Percentiles rank a stretch among this genome's conserved stretches.
Evolutionary conservation across 1,139 yeast genomes (phyloP).

Genomic region (Tardiomyces digboiensis): DNA sequence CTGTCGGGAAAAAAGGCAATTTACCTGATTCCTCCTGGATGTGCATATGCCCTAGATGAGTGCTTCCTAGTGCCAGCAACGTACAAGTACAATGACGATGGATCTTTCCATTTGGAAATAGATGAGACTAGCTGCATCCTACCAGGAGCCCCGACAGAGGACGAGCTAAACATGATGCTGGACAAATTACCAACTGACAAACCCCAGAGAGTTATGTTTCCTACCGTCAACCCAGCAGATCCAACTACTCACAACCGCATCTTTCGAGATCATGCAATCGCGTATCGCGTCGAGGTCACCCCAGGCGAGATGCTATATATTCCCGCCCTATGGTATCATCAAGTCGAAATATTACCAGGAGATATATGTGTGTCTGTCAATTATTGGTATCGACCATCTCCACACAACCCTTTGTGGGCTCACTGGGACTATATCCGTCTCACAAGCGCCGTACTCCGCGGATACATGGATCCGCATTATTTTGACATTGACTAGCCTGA

Average conservation of each 20-base stretch:
- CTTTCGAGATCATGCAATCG: slow-evolving; percentile 13
- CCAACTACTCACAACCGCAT: slow-evolving; percentile 11
- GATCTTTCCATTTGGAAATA: slow-evolving; percentile 5
- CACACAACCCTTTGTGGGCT: slow-evolving; percentile 22
- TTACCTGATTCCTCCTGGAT: slow-evolving; percentile 29
- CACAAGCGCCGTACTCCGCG: slow-evolving; percentile 16
- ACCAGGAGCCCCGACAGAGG: background rate
- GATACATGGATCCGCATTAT: slow-evolving; percentile 19
- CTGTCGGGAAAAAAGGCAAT: slow-evolving; percentile 26
- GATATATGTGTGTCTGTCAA: slow-evolving; percentile 26
- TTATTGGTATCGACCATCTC: slow-evolving; percentile 28
- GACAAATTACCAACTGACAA: background rate
- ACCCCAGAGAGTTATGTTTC: slow-evolving; percentile 17
- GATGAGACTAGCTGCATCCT: slow-evolving; percentile 8
- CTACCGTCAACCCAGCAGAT: slow-evolving; percentile 24
- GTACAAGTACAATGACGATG: slow-evolving; percentile 9
- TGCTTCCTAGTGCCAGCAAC: slow-evolving; percentile 20
- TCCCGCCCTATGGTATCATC: slow-evolving; percentile 35
- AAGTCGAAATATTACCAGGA: slow-evolving; percentile 21
- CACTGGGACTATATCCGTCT: slow-evolving; percentile 24
- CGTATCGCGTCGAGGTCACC: slow-evolving; percentile 20
- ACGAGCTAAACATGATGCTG: background rate
- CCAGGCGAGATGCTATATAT: slow-evolving; percentile 31
- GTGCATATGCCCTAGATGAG: slow-evolving; percentile 23
- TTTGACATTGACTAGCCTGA: slow-evolving; percentile 18